Evolutionary conservation across 495 filamentous ascomycete species (phyloP), one percentile per base, ranked within the genome.

Genomic region (Neohortaea acidophila): DNA sequence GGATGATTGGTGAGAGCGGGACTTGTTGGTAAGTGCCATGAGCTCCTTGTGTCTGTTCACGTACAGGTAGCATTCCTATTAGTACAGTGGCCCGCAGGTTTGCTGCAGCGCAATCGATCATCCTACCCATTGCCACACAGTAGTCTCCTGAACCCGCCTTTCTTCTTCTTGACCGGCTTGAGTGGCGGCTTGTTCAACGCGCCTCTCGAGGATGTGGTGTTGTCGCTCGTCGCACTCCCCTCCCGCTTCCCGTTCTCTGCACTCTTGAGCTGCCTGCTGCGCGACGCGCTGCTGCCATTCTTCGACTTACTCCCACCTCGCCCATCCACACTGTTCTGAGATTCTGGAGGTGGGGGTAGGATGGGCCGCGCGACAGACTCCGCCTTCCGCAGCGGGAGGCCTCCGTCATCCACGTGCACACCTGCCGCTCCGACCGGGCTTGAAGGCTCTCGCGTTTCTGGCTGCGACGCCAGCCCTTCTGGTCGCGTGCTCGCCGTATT

Each of bases 401-500:
- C 17, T 4, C 6, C 17, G 32, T 20, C 19, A 10, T 15, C 10
- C 19, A 15, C 32, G 13, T 12, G 11, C 19, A 13, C 21, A 15
- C 19, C 5, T 20, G 32, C 15, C 10, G 33, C 33, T 10, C 12
- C 24, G 10, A 10, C 17, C 13, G 5, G 11, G 19, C 13, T 17
- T n/a, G 39, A 26, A 12, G 34, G 29, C 10, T 27, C 36, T 17
- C 13, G 5, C 4, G 12, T 15, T 12, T 44, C 13, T 21, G 34
- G 40, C 13, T 39, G 28, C 30, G 41, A 12, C 3, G 14, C 17
- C 10, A 48, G 31, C 10, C 39, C 13, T 13, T 48, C 45, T 13
- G 45, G 45, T 12, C 45, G 34, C 45, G 40, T 44, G 4, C 40
- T 44, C 15, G 45, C 45, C 22, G 39, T 45, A 30, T 43, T 40